Evolutionary conservation across 768 basidiomycete genomes (phyloP), one percentile per base, ranked within the genome.

Genomic region (Hortiboletus campestris): DNA sequence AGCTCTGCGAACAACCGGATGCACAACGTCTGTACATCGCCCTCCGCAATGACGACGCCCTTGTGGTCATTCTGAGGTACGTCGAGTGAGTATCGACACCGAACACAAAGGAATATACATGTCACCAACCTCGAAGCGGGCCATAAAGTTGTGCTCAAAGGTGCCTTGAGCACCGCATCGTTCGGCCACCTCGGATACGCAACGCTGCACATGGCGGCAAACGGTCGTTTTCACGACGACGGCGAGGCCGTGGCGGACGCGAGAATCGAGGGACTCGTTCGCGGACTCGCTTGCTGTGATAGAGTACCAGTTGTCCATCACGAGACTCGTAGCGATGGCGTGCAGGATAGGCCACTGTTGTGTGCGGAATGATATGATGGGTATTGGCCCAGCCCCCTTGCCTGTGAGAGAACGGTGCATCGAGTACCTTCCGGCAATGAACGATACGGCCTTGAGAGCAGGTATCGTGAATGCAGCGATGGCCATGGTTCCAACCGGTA

Each of bases 121-220:
- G 61, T 57, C 19, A 61, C 70, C 4, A 52, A 84, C 84, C 73
- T 83, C 79, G 31, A 81, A 75, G 42, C 74, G 73, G 6, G 79
- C 77, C 73, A 86, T 78, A 60, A 82, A 80, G 61, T 86, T 87
- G 51, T 81, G 78, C 48, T 82, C 84, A 52, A 85, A 85, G 0
- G 82, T 78, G 3, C 85, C 84, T 67, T 86, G 84, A 3, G 83
- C 85, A 46, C 85, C 85, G 53, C 82, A 85, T 12, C 85, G 76
- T 57, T 88, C 85, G 6, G 82, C 75, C n/a, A 86, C 73, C 52
- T 80, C 79, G 11, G 77, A 69, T 9, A 76, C 71, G 56, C 76
- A 80, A 17, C 78, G 72, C 58, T 82, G 80, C 59, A 80, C 78
- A 53, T 84, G 83, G 6, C 79, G 76, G 16, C 17, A 25, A 3